Conservation (phyloP, 192 early-diverging fungal species). For the Pilaira anomala region DNA sequence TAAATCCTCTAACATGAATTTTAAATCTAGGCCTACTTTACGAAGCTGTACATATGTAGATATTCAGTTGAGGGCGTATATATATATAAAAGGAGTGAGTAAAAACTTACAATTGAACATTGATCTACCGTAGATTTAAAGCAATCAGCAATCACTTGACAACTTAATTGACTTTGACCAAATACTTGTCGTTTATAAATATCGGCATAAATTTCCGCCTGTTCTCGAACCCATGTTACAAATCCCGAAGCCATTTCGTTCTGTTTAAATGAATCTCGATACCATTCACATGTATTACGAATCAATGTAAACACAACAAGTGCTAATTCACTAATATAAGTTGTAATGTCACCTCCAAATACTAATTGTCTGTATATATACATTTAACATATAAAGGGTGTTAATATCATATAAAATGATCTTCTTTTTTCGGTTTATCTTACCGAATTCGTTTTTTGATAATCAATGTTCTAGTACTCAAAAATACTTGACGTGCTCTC, state of each 20-base stretch:
- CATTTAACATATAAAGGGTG: background rate
- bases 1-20: conserved; percentile 77
- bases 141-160: conserved; percentile 83
- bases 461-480: conserved; percentile 70
- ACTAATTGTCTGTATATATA: conserved; percentile 65
- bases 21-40: conserved; percentile 82
- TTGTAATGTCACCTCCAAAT: conserved; percentile 84
- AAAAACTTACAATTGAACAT: conserved; percentile 58
- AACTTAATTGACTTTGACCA: conserved; percentile 64
- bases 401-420: background rate
- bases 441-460: conserved; percentile 76
- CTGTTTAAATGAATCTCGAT: conserved; percentile 82
- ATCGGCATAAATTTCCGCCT: conserved; percentile 79
- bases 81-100: too few relatives aligned
- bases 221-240: conserved; percentile 87
- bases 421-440: background rate
- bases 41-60: conserved; percentile 62
- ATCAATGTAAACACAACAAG: conserved; percentile 88
- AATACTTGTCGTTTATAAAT: conserved; percentile 92
- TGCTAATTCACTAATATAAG: conserved; percentile 83
- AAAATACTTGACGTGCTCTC: conserved; percentile 83
- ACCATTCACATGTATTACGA: conserved; percentile 97
- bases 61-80: too few relatives aligned
- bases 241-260: conserved; percentile 88
- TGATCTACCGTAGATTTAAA: conserved; percentile 73